Evolutionary conservation across 495 filamentous ascomycete species (phyloP).

Genomic region (Annulohypoxylon maeteangense): DNA sequence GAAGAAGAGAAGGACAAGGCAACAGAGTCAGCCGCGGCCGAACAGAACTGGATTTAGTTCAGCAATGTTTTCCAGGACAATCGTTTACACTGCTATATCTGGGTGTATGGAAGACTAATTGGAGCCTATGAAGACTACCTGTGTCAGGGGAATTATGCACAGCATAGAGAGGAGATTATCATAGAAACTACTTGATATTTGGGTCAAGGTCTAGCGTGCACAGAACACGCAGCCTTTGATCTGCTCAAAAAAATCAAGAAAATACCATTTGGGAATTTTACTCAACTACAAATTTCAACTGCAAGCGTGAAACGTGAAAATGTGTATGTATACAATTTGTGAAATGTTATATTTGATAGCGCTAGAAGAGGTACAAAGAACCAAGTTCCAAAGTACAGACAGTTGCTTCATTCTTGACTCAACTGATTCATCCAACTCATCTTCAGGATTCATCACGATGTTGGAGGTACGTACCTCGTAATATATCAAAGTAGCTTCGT

Average conservation of each 20-base stretch:
- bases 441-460: slow-evolving; percentile 19
- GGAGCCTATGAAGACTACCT: slow-evolving; percentile 20
- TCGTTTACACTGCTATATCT: not conserved
- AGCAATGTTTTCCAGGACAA: slow-evolving; percentile 8
- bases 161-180: slow-evolving; percentile 1
- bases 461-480: slow-evolving; percentile 5
- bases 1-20: slow-evolving; percentile 43
- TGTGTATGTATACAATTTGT: not conserved
- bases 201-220: slow-evolving; percentile 12
- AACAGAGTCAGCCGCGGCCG: slow-evolving; percentile 41
- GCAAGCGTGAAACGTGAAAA: slow-evolving; percentile 1
- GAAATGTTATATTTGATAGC: not conserved
- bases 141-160: slow-evolving; percentile 17
- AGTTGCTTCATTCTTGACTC: slow-evolving; percentile 17
- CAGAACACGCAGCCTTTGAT: not conserved
- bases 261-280: slow-evolving; percentile 10
- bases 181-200: slow-evolving; percentile 25
- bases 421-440: slow-evolving; percentile 15
- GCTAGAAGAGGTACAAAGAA: not conserved
- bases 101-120: slow-evolving; percentile 6
- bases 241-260: slow-evolving; percentile 32
- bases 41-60: slow-evolving; percentile 44
- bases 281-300: not conserved
- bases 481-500: slow-evolving; percentile 18
- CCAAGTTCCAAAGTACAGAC: not conserved